Evolutionary conservation across 2,329 filamentous ascomycete genomes (phyloP).

Genomic region (Bipolaris victoriae): DNA sequence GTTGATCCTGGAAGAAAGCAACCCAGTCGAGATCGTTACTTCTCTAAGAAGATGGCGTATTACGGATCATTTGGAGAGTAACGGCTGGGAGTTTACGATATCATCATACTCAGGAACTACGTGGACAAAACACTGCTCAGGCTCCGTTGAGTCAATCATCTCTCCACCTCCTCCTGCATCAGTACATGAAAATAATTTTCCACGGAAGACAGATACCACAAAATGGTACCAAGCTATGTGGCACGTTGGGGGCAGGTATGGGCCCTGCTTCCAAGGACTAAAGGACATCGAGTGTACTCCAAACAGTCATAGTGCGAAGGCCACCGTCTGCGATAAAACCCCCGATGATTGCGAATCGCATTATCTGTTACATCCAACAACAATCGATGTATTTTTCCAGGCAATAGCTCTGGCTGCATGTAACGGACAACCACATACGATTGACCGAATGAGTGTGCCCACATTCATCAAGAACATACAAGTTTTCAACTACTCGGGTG

Average conservation of each 20-base stretch:
- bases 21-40: not conserved
- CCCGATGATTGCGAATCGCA: not conserved
- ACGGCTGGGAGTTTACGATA: not conserved
- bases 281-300: not conserved
- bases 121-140: not conserved
- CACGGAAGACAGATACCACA: not conserved
- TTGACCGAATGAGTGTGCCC: not conserved
- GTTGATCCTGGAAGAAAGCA: not conserved
- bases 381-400: not conserved
- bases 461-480: not conserved
- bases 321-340: not conserved
- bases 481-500: not conserved
- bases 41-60: not conserved
- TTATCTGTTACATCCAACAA: not conserved
- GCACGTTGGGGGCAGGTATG: not conserved
- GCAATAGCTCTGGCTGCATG: not conserved
- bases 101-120: not conserved
- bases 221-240: not conserved
- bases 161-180: not conserved
- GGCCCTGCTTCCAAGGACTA: not conserved
- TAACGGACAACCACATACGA: not conserved
- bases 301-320: not conserved
- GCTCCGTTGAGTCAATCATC: not conserved
- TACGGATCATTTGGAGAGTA: not conserved
- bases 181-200: not conserved